These are phyloP conservation scores for Lanmaoa pseudosensibilis DNA, from an alignment of 768 basidiomycete genomes.

Conservation along the genomic window DNA sequence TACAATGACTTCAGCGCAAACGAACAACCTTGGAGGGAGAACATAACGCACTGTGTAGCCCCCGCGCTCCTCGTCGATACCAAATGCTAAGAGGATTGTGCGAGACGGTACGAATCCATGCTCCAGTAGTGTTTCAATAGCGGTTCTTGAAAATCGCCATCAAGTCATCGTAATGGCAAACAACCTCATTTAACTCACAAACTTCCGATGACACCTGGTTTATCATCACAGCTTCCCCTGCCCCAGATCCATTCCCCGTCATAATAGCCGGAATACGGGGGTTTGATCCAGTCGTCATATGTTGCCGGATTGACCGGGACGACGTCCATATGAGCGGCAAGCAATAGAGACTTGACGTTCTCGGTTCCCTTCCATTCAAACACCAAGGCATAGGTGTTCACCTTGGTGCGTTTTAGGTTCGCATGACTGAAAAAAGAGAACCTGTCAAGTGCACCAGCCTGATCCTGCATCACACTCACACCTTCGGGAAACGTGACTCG, in stretches of 20 bases:
- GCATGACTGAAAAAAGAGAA: constrained; percentile 41
- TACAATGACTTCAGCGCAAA: constrained; percentile 13
- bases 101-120: constrained; percentile 31
- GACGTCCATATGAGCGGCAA: constrained; percentile 51
- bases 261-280: constrained; percentile 50
- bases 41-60: constrained; percentile 35
- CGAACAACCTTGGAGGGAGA: neutral
- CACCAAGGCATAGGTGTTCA: constrained; percentile 63
- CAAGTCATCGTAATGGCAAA: neutral
- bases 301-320: constrained; percentile 51
- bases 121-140: constrained; percentile 30
- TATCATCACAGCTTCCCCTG: constrained; percentile 47
- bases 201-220: constrained; percentile 37
- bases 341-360: constrained; percentile 53
- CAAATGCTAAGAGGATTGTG: constrained; percentile 37
- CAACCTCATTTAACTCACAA: constrained; percentile 27
- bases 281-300: constrained; percentile 45
- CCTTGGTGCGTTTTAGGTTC: constrained; percentile 48
- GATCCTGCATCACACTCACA: constrained; percentile 35
- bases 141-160: constrained; percentile 17
- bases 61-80: constrained; percentile 48
- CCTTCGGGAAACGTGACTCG: constrained; percentile 56
- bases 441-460: neutral
- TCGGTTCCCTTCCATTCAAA: constrained; percentile 60
- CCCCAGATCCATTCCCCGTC: constrained; percentile 50